phyloP scores from a whole-genome alignment of 768 basidiomycete genomes.

The Galerina marginata region DNA sequence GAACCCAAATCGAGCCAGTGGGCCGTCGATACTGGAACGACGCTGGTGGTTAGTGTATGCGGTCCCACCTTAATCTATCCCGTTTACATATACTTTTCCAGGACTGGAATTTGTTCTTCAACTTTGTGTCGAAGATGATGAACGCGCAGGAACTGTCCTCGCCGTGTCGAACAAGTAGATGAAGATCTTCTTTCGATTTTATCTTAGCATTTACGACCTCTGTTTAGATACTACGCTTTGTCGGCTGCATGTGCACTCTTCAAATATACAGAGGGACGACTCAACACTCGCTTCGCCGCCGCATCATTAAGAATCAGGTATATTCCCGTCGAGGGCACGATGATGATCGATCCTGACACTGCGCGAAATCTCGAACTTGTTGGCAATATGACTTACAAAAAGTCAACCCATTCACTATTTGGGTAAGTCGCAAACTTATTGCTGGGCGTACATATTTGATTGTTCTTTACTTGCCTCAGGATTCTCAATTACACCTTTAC shows the following conservation, averaged over 20 bases:
- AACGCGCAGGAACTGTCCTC: constrained; percentile 79
- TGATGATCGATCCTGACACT: constrained; percentile 93
- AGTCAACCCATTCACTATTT: constrained; percentile 77
- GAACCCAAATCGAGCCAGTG: constrained; percentile 69
- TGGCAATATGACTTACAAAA: constrained; percentile 70
- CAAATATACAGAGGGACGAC: constrained; percentile 75
- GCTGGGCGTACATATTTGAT: not conserved
- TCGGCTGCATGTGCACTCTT: constrained; percentile 88
- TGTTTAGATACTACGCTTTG: constrained; percentile 81
- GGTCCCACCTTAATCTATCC: not conserved
- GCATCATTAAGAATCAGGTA: constrained; percentile 78
- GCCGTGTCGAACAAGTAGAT: constrained; percentile 79
- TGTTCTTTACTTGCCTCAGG: constrained; percentile 39
- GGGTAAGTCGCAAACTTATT: constrained; percentile 55
- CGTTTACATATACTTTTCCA: constrained; percentile 29
- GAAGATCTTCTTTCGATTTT: constrained; percentile 24
- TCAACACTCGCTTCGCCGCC: constrained; percentile 73
- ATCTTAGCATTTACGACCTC: constrained; percentile 1
- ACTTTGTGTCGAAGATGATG: constrained; percentile 80
- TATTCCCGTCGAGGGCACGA: constrained; percentile 84
- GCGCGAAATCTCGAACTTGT: constrained; percentile 90
- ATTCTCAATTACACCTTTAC: constrained; percentile 84
- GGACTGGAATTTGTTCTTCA: constrained; percentile 83
- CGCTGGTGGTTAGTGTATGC: constrained; percentile 56
- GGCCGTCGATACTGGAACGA: constrained; percentile 88